Conservation (phyloP, 345 rosid genomes). For the Hibiscus syriacus region DNA sequence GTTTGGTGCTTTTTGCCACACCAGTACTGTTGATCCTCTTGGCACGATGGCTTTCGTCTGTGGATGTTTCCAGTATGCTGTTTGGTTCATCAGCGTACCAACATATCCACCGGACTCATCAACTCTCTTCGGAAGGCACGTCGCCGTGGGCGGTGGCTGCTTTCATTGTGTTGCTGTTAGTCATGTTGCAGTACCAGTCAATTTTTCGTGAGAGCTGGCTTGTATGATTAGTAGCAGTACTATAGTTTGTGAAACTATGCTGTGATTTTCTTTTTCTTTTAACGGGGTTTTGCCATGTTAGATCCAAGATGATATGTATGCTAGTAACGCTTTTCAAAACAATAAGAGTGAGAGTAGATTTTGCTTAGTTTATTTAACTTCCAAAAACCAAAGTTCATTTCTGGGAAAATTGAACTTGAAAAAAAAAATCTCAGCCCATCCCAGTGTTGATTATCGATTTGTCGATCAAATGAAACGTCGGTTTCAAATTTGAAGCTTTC, state of each 20-base stretch:
- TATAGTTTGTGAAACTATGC: neutral
- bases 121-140: slow-evolving; percentile 49
- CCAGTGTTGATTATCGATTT: too few species aligned
- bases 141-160: slow-evolving; percentile 97
- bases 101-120: slow-evolving; percentile 31
- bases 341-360: neutral
- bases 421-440: too few species aligned
- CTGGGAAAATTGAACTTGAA: too few species aligned
- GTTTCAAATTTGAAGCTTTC: too few species aligned
- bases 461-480: too few species aligned
- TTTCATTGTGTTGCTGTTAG: slow-evolving; percentile 63
- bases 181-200: slow-evolving; percentile 66
- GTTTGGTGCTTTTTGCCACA: slow-evolving; percentile 47
- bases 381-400: too few species aligned
- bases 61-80: slow-evolving; percentile 50
- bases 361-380: too few species aligned
- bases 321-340: neutral
- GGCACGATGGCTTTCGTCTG: slow-evolving; percentile 58
- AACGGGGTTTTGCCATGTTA: neutral
- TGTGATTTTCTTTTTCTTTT: neutral
- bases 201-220: too few species aligned
- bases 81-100: slow-evolving; percentile 41
- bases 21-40: slow-evolving; percentile 49
- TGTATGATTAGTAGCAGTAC: too few species aligned
- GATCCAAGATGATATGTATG: neutral